Evolutionary conservation across 169 alveolate genomes (phyloP), one percentile per base, ranked within the genome.

Genomic region (Eimeria tenella): DNA sequence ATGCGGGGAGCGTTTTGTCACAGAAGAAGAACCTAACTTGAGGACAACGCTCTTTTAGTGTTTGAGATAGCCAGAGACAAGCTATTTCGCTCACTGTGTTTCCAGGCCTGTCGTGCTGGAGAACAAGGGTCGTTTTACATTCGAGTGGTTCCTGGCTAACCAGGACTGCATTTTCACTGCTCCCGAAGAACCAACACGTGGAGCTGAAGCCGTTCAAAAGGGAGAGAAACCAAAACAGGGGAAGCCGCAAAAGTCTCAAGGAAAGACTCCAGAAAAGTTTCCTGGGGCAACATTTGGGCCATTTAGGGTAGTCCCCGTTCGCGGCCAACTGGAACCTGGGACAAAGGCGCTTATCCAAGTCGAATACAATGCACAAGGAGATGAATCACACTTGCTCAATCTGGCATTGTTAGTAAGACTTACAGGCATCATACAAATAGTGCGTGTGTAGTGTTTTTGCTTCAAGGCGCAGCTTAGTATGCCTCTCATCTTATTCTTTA

Each of bases 71-170:
- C 31, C 52, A 31, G 25, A 13, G 4, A 15, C 53, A 0, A 19
- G 4, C 23, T 3, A 31, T 7, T 5, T 4, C 42, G 42, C 42
- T 31, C 7, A 2, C 2, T 23, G 90, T 52, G 42, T 17, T 17
- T 23, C 23, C 91, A 91, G 99, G 49, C 95, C 97, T 42, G 96
- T 98, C 50, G 99, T 98, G 96, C 95, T 98, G 52, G 97, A 97
- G 94, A 98, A 98, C 96, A 99, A 98, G 94, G 99, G 99, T 15
- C 97, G 97, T 50, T 98, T 98, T 94, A 98, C 97, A 79, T 97
- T 97, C 90, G 97, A 97, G 94, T 97, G 97, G 96, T 97, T 96
- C 60, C 96, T 97, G 75, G 96, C 98, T 93, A 98, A 97, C 93
- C 74, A 94, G 63, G 92, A 87, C 0, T 19, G 75, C 79, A 74